Conservation (phyloP, 805 yeast species). For the Metschnikowia matae region DNA sequence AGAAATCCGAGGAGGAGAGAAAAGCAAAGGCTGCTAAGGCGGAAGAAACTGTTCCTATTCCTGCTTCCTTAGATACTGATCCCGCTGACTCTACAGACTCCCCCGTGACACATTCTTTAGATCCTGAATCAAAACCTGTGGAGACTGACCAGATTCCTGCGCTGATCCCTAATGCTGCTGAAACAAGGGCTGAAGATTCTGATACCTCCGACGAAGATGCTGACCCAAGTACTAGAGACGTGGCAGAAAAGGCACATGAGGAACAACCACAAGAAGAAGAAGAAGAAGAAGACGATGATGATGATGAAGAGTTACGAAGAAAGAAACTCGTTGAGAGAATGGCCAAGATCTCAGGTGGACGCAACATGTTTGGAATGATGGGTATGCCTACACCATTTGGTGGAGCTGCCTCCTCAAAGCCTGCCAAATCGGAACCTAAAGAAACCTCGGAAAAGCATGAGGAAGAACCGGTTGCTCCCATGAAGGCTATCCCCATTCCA, state of each 20-base stretch:
- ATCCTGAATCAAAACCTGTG: background rate
- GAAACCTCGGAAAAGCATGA: conserved; percentile 4
- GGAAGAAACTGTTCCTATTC: background rate
- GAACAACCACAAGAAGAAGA: conserved; percentile 52
- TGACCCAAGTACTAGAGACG: conserved; percentile 29
- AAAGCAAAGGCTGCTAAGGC: conserved; percentile 2
- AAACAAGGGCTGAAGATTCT: background rate
- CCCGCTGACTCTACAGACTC: background rate
- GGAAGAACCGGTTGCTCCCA: conserved; percentile 1
- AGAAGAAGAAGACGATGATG: conserved; percentile 55
- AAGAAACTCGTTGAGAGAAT: conserved; percentile 81
- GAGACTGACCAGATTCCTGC: background rate
- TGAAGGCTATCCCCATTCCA: conserved; percentile 11
- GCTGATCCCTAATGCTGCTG: background rate
- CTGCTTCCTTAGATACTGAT: conserved; percentile 15
- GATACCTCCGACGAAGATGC: background rate
- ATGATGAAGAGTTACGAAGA: conserved; percentile 72
- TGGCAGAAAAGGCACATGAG: conserved; percentile 45
- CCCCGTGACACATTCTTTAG: background rate
- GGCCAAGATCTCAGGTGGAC: conserved; percentile 93
- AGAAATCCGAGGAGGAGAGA: conserved; percentile 22
- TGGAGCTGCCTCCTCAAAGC: conserved; percentile 14
- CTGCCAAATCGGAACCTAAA: conserved; percentile 11
- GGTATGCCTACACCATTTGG: conserved; percentile 46
- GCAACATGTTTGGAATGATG: conserved; percentile 75